Evolutionary conservation across 2,329 filamentous ascomycete genomes (phyloP), one percentile per base, ranked within the genome.

Genomic region (Zalaria sp.): DNA sequence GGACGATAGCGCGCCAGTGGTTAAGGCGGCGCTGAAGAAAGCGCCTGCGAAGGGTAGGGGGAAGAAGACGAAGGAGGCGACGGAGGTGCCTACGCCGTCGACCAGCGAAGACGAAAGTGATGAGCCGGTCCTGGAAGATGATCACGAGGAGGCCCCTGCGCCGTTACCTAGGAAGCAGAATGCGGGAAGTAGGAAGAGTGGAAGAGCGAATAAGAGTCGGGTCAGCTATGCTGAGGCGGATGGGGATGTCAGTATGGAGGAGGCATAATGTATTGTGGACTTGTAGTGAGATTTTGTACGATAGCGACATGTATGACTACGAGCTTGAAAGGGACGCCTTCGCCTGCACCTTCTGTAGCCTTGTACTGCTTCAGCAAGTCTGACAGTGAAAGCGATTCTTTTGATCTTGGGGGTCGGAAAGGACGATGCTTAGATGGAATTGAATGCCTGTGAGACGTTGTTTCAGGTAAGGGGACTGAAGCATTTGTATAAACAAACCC

Each of bases 21-120:
- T 29, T 40, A 25, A 27, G 27, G 51, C 53, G 3, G 47, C 25
- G 38, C 31, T 31, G 25, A 50, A 47, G 38, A 45, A 35, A 31
- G 53, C 51, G 43, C 49, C 46, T 18, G 41, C 46, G 4, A 43
- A 49, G 8, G 25, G 27, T 28, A 40, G 41, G 38, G 34, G 27
- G 3, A 48, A 46, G 29, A 52, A 49, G 46, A 49, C 56, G 51
- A 58, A 52, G 49, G 51, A 56, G 34, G 52, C 53, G 35, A 65
- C 61, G 44, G 51, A 51, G 27, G 63, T 59, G n/a, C 59, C 60
- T 38, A 68, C 64, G 28, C 66, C 66, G 11, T 63, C 59, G 42
- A 51, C 59, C 8, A 60, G 60, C 38, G 58, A 61, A 43, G 55
- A 59, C 36, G 59, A 62, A 9, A 50, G 55, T 29, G 54, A 52